Evolutionary conservation across 2,329 filamentous ascomycete genomes (phyloP).

Genomic region (Podosphaera fusca): DNA sequence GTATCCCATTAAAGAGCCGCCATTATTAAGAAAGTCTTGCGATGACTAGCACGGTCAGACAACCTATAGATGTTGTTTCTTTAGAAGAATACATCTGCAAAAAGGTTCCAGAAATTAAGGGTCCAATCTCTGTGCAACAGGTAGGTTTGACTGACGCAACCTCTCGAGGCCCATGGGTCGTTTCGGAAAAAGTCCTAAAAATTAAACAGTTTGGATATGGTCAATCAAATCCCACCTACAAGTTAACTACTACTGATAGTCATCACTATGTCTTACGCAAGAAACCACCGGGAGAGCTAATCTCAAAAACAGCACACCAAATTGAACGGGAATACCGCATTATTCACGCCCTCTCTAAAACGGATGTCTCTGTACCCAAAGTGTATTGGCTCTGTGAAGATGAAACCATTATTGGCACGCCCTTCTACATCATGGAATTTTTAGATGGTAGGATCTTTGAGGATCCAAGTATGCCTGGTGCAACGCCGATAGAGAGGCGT

Average conservation of each 20-base stretch:
- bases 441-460: constrained; percentile 84
- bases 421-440: constrained; percentile 96
- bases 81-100: constrained; percentile 56
- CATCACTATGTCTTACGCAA: constrained; percentile 76
- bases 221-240: constrained; percentile 93
- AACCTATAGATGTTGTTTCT: constrained; percentile 64
- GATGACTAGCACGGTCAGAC: constrained; percentile 74
- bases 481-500: constrained; percentile 42
- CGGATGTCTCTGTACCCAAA: constrained; percentile 67
- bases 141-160: constrained; percentile 22
- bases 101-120: constrained; percentile 64
- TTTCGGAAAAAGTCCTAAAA: neutral
- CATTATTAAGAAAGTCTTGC: too few species aligned
- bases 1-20: too few species aligned
- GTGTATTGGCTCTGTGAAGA: constrained; percentile 76
- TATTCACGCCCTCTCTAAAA: constrained; percentile 57
- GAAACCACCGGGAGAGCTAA: constrained; percentile 84
- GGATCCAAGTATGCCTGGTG: constrained; percentile 58
- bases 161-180: too few species aligned
- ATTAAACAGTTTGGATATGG: constrained; percentile 70
- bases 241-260: constrained; percentile 50
- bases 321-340: constrained; percentile 91
- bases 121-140: constrained; percentile 74
- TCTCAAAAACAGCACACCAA: constrained; percentile 85
- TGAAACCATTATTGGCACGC: constrained; percentile 53